phyloP scores from a whole-genome alignment of 2,329 filamentous ascomycete genomes.

The Colletotrichum sojae region DNA sequence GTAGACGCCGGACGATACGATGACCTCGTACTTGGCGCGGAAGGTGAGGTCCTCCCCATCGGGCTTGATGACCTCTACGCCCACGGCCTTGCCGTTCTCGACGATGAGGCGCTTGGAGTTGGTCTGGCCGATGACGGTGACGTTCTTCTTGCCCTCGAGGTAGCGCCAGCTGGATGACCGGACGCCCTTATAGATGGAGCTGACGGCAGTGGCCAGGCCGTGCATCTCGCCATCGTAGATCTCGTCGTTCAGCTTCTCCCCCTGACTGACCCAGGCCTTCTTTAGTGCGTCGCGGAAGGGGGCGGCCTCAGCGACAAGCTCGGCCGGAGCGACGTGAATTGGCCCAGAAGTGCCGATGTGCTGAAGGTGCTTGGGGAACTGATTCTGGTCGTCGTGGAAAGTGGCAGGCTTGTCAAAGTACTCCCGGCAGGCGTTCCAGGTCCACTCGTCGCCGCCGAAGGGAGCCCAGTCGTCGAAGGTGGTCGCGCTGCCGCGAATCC shows the following conservation, averaged over 20 bases:
- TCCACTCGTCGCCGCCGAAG: constrained; percentile 78
- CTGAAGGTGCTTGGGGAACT: constrained; percentile 60
- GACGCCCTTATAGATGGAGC: constrained; percentile 71
- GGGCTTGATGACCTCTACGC: constrained; percentile 61
- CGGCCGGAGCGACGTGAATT: constrained; percentile 67
- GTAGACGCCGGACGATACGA: constrained; percentile 67
- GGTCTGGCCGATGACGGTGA: constrained; percentile 63
- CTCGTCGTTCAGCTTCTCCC: constrained; percentile 65
- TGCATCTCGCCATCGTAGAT: constrained; percentile 69
- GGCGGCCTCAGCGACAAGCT: constrained; percentile 65
- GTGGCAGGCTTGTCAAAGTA: constrained; percentile 66
- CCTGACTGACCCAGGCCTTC: constrained; percentile 68
- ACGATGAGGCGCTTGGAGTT: constrained; percentile 69
- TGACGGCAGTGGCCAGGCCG: constrained; percentile 67
- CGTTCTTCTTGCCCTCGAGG: constrained; percentile 67
- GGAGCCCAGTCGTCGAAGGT: constrained; percentile 80
- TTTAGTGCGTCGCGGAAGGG: constrained; percentile 65
- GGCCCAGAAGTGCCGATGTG: constrained; percentile 68
- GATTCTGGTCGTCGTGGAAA: constrained; percentile 68
- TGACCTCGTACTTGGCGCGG: constrained; percentile 64
- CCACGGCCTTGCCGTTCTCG: constrained; percentile 58
- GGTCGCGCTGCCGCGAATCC: constrained; percentile 69
- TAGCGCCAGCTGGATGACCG: constrained; percentile 67
- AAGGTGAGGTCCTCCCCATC: constrained; percentile 58
- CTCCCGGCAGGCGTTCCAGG: constrained; percentile 63